Conservation (phyloP, 23 red algal genomes). For the Gracilaria caudata region DNA sequence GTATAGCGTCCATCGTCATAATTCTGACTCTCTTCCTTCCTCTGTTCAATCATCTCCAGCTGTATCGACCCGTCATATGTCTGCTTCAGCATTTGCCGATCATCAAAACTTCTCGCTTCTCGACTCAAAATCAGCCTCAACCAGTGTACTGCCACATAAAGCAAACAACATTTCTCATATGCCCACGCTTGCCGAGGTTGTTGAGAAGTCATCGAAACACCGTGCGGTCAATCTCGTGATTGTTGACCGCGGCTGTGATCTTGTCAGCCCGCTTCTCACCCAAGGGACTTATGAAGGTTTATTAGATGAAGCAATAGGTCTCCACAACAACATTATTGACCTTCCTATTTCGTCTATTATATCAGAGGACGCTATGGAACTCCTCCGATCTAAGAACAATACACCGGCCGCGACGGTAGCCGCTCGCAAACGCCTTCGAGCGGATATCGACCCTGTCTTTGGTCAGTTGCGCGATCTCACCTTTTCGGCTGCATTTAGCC, state of each 20-base stretch:
- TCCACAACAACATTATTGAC: slow-evolving; percentile 77
- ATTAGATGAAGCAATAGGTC: slow-evolving; percentile 77
- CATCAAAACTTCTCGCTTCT: background rate
- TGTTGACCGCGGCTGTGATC: slow-evolving; percentile 84
- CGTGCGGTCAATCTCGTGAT: slow-evolving; percentile 73
- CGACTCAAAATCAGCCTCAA: background rate
- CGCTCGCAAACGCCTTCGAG: slow-evolving; percentile 40
- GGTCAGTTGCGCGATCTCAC: slow-evolving; percentile 70
- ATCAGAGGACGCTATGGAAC: slow-evolving; percentile 57
- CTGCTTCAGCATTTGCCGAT: slow-evolving; percentile 27
- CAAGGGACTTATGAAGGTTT: slow-evolving; percentile 95
- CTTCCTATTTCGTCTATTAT: slow-evolving; percentile 46
- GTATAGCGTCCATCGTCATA: background rate
- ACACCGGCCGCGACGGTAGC: slow-evolving; percentile 33
- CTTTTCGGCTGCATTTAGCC: slow-evolving; percentile 56
- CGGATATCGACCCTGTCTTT: slow-evolving; percentile 61
- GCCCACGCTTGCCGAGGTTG: slow-evolving; percentile 18
- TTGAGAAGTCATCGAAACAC: background rate
- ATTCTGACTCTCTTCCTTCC: slow-evolving; percentile 20
- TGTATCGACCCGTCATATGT: background rate
- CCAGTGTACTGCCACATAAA: background rate
- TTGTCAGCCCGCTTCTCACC: slow-evolving; percentile 87
- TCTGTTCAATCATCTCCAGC: slow-evolving; percentile 33
- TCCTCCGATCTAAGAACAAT: slow-evolving; percentile 23
- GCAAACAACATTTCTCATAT: background rate